Conservation (phyloP, 768 basidiomycete species). For the Leccinum barrowsii region DNA sequence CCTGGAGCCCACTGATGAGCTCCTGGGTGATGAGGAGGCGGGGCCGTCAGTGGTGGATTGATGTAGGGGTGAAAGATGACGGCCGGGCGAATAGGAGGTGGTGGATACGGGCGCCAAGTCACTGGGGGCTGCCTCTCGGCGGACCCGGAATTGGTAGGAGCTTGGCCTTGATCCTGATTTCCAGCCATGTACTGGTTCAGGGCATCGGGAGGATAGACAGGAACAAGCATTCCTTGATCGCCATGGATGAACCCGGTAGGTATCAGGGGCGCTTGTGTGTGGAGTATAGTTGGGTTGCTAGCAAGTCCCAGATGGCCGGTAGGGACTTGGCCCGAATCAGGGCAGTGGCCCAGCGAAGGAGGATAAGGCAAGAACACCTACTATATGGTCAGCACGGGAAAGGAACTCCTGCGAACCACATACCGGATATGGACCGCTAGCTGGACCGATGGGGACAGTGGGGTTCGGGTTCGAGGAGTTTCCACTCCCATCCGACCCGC, state of each 20-base stretch:
- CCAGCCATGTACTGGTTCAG: constrained; percentile 65
- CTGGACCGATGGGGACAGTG: constrained; percentile 36
- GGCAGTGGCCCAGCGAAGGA: constrained; percentile 31
- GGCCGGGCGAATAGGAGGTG: constrained; percentile 30
- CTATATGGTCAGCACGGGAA: constrained; percentile 8
- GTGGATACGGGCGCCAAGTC: constrained; percentile 34
- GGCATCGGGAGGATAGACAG: constrained; percentile 68
- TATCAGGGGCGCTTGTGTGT: constrained; percentile 51
- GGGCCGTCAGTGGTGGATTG: constrained; percentile 19
- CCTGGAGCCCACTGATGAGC: constrained; percentile 27
- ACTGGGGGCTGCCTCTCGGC: constrained; percentile 30
- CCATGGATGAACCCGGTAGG: constrained; percentile 71
- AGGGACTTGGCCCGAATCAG: constrained; percentile 24
- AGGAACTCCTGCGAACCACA: constrained; percentile 18
- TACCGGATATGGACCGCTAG: constrained; percentile 45
- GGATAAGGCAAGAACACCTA: constrained; percentile 53
- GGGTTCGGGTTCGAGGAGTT: constrained; percentile 27
- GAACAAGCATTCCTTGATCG: constrained; percentile 67
- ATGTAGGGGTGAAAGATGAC: constrained; percentile 30
- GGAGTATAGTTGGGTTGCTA: constrained; percentile 13
- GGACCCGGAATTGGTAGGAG: constrained; percentile 16
- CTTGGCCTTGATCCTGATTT: constrained; percentile 29
- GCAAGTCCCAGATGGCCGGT: constrained; percentile 17
- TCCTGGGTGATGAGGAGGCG: constrained; percentile 18
- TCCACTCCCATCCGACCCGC: constrained; percentile 38